phyloP scores from a whole-genome alignment of 176 grass and related monocot species.

The Eragrostis curvula region DNA sequence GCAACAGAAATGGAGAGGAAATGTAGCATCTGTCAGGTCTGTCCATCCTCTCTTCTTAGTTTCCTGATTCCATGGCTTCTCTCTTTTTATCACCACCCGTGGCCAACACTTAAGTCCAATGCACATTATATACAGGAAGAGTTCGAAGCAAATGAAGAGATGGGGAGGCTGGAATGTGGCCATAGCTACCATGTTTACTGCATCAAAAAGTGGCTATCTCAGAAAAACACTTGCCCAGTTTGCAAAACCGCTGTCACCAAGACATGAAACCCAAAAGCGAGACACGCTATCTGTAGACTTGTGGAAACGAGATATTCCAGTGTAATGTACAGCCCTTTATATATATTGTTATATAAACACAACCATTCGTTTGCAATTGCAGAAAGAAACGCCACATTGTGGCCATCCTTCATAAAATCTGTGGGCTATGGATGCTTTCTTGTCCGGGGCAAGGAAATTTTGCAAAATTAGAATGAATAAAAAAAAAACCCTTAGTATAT shows the following conservation, averaged over 20 bases:
- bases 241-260: conserved; percentile 93
- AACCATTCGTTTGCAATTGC: conserved; percentile 54
- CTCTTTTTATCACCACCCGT: not conserved
- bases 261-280: conserved; percentile 40
- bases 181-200: conserved; percentile 93
- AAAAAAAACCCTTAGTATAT: too few species aligned
- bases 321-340: conserved; percentile 44
- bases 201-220: conserved; percentile 97
- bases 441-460: conserved; percentile 9
- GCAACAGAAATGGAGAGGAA: conserved; percentile 73
- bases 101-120: not conserved
- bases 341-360: conserved; percentile 48
- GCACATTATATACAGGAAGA: conserved; percentile 63
- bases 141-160: conserved; percentile 86
- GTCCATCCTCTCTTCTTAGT: not conserved
- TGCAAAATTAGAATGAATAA: not conserved
- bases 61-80: not conserved
- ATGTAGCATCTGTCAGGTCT: conserved; percentile 93
- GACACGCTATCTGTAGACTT: not conserved
- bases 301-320: not conserved
- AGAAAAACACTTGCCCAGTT: conserved; percentile 95
- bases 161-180: conserved; percentile 81
- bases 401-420: conserved; percentile 26
- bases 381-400: conserved; percentile 51
- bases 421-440: not conserved